Percentiles rank a stretch among this genome's conserved stretches.
phyloP scores from a whole-genome alignment of 192 early-diverging fungal species.

The Backusella morwellensis region DNA sequence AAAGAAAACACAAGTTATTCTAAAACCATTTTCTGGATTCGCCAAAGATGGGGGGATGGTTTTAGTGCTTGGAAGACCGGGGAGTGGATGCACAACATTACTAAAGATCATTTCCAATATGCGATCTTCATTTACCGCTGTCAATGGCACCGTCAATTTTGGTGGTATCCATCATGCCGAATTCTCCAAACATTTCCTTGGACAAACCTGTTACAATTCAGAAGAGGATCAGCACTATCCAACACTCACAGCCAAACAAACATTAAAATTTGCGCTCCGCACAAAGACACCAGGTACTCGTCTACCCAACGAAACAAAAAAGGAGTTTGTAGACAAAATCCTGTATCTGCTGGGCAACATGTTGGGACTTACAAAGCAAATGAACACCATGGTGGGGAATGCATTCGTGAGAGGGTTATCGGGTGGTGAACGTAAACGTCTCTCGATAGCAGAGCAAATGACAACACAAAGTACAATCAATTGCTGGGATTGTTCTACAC shows the following conservation, averaged over 20 bases:
- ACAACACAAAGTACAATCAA: conserved; percentile 54
- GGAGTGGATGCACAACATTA: conserved; percentile 63
- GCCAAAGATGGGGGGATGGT: conserved; percentile 70
- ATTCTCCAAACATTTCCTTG: conserved; percentile 60
- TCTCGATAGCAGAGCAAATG: conserved; percentile 74
- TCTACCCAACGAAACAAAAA: conserved; percentile 43
- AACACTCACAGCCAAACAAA: conserved; percentile 72
- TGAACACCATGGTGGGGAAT: conserved; percentile 71
- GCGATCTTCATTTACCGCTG: conserved; percentile 42
- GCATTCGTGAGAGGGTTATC: conserved; percentile 75
- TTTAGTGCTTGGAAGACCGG: conserved; percentile 66
- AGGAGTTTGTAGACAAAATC: conserved; percentile 49
- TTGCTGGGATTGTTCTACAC: conserved; percentile 59
- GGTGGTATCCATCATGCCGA: conserved; percentile 61
- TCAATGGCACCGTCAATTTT: conserved; percentile 60
- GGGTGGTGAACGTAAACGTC: conserved; percentile 75
- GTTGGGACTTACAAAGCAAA: conserved; percentile 53
- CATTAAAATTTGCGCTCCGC: conserved; percentile 70
- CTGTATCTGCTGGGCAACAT: conserved; percentile 45
- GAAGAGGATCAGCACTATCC: conserved; percentile 81
- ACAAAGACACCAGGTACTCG: conserved; percentile 63
- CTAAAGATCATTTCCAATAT: conserved; percentile 58
- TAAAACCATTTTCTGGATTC: conserved; percentile 61
- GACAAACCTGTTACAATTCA: conserved; percentile 73
- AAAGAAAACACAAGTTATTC: conserved; percentile 37